Evolutionary conservation across 2,329 filamentous ascomycete genomes (phyloP), one percentile per base, ranked within the genome.

Genomic region (Colletotrichum agaves): DNA sequence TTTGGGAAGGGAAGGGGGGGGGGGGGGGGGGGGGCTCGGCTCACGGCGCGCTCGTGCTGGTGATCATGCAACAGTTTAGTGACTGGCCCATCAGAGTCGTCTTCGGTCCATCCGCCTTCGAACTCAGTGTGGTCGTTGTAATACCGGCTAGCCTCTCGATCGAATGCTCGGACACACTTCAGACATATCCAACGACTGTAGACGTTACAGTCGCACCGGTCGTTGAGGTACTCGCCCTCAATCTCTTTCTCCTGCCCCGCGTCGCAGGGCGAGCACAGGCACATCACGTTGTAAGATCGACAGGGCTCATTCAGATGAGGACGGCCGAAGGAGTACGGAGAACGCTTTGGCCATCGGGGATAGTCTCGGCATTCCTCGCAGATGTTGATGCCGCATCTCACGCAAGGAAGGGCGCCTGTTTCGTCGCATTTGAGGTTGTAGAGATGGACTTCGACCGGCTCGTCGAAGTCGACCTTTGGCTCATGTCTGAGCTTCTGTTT

Each of bases 291-390:
- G 8, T 23, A 21, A 5, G 44, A 27, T n/a, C 47, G 17, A 7
- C 39, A 52, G 3, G 39, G 13, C 23, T 47, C n/a, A 12, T 41
- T 60, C 6, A 67, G 49, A 21, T 70, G 67, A 2, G 62, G 66
- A n/a, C 67, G 67, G 17, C 67, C 60, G 15, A 44, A 46, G 4
- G 27, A 56, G 21, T 58, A 59, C 5, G 11, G 7, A 0, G 41
- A 57, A 7, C 46, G 41, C 4, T 44, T 35, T 4, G 49, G 43
- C 49, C 49, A 47, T 17, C 62, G 49, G 3, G 17, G 23, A 12
- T 65, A 63, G 46, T 61, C 52, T 27, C 69, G 62, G 21, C 69
- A 71, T 41, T 67, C 63, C 15, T 69, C 61, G 35, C 69, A 69
- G 21, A 64, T 35, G 11, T 63, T 65, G 63, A 64, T 63, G 37